Percentiles rank a stretch among this genome's conserved stretches.
These are phyloP conservation scores for Aspergillus novoparasiticus DNA, from an alignment of 2,329 filamentous ascomycete species.

Conservation along the genomic window DNA sequence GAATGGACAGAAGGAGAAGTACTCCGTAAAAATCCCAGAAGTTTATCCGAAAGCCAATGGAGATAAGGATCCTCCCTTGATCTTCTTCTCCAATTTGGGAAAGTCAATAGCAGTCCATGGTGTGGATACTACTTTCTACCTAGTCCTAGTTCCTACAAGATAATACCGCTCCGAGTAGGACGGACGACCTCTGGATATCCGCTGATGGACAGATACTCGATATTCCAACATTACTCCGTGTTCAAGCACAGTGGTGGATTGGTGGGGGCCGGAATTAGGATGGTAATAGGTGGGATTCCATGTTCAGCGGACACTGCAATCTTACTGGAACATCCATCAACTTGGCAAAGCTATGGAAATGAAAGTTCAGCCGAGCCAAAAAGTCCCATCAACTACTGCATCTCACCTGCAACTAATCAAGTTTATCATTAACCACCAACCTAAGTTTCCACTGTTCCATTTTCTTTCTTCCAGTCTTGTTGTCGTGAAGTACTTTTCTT, in stretches of 20 bases:
- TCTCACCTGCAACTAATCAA: conserved; percentile 14
- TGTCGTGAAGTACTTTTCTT: background rate
- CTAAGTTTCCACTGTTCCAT: conserved; percentile 11
- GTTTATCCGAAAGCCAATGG: background rate
- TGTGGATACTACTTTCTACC: background rate
- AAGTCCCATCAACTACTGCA: conserved; percentile 15
- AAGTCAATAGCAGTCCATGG: background rate
- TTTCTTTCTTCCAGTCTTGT: background rate
- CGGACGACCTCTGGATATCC: background rate
- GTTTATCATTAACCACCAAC: conserved; percentile 15
- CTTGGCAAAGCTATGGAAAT: conserved; percentile 4
- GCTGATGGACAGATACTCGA: background rate
- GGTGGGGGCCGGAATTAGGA: background rate
- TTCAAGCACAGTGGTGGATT: background rate
- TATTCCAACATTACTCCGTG: background rate
- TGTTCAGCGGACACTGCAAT: background rate
- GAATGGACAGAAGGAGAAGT: background rate
- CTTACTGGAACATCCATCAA: background rate
- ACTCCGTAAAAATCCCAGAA: background rate
- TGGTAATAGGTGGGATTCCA: background rate
- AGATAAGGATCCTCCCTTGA: background rate
- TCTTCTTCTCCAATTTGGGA: background rate
- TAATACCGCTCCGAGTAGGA: too few species aligned
- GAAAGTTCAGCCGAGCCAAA: conserved; percentile 13
- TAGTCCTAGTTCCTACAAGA: background rate